Evolutionary conservation across 2,329 filamentous ascomycete species (phyloP), one percentile per base, ranked within the genome.

Genomic region (Talaromyces islandicus): DNA sequence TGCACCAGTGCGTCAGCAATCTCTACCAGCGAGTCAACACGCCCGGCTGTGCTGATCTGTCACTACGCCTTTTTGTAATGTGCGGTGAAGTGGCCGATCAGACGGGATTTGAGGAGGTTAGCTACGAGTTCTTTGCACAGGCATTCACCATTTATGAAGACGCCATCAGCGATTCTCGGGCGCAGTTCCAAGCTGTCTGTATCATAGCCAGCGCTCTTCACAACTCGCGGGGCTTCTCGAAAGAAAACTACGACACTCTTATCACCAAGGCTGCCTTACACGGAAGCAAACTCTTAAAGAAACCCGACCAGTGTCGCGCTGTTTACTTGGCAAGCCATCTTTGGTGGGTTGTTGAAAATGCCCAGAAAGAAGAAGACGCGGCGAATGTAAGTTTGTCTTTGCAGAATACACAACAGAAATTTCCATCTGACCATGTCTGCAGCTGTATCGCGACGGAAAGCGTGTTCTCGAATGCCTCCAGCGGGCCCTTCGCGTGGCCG

Each of bases 141-240:
- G 93, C 94, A 0, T 99, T 99, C 69, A 97, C 93, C 0, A 91
- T 97, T 9, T 99, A 99, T 71, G 94, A 99, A 72, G 94, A 99
- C 75, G 89, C 91, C 0, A 90, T 99, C 64, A 94, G 91, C 63
- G 95, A 99, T 73, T 96, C 92, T 17, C 88, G 95, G 73, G 93
- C 92, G 14, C 94, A 99, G 73, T 99, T 97, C 80, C 94, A 99
- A 77, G 93, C 94, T 1, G 94, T 99, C 0, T 97, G 92, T 67
- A 88, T 97, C 43, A 92, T 99, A 69, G 91, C 93, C 2, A 91
- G 89, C 60, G 91, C 90, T 5, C 80, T 99, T 60, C 92, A 97
- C 71, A 88, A 91, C 64, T 93, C 91, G 12, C 84, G 93, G 61
- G 88, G 93, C 69, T 99, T 99, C 73, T 88, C 90, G 63, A 92